These are phyloP conservation scores for Scheffersomyces stambukii DNA, from an alignment of 1,139 yeast genomes.

Conservation along the genomic window DNA sequence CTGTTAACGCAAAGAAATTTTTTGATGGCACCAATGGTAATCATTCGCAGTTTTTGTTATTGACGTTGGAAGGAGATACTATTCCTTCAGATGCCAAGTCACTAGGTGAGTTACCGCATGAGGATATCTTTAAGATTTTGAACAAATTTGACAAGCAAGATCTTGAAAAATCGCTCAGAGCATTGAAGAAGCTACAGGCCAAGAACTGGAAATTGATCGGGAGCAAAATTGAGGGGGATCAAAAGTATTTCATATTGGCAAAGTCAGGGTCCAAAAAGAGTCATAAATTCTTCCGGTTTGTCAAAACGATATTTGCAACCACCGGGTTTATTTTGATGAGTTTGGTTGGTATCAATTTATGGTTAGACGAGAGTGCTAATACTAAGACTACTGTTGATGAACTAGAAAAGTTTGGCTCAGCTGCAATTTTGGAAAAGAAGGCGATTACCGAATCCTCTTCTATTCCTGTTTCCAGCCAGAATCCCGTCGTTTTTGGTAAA, in stretches of 20 bases:
- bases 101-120: constrained; percentile 31
- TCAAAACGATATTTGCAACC: constrained; percentile 29
- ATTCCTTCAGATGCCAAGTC: constrained; percentile 37
- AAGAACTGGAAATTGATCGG: constrained; percentile 38
- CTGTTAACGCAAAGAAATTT: constrained; percentile 37
- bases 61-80: constrained; percentile 41
- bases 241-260: constrained; percentile 26
- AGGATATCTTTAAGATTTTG: constrained; percentile 46
- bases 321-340: constrained; percentile 30
- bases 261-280: constrained; percentile 9
- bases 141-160: constrained; percentile 33
- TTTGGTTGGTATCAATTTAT: constrained; percentile 26
- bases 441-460: too few relatives aligned
- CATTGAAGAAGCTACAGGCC: constrained; percentile 25
- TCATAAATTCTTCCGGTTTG: constrained; percentile 11
- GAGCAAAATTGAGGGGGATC: constrained; percentile 17
- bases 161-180: constrained; percentile 13
- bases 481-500: constrained; percentile 4
- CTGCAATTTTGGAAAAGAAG: too few relatives aligned
- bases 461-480: too few relatives aligned
- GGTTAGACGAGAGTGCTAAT: constrained; percentile 14
- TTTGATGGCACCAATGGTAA: constrained; percentile 28
- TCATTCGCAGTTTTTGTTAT: constrained; percentile 37
- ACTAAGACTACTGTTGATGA: too few relatives aligned
- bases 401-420: constrained; percentile 1